Evolutionary conservation across 495 filamentous ascomycete genomes (phyloP).

Genomic region (Penicillium angulare): DNA sequence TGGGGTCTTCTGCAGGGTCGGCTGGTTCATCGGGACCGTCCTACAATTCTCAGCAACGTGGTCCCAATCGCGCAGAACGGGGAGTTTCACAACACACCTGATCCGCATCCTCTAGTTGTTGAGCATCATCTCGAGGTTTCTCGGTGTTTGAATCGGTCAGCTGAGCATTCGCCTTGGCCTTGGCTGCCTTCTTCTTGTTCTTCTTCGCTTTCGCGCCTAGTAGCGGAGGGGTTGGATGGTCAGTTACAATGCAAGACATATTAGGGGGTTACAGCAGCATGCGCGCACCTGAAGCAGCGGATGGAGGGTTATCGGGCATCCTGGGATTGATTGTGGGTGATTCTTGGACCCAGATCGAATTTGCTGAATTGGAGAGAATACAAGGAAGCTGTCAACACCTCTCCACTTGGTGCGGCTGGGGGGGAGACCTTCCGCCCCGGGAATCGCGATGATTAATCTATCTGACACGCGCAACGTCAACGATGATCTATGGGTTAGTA

Average conservation of each 20-base stretch:
- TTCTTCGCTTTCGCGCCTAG: constrained; percentile 62
- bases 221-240: background rate
- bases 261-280: background rate
- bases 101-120: constrained; percentile 6
- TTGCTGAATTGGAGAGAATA: constrained; percentile 7
- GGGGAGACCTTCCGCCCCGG: constrained; percentile 17
- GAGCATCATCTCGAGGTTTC: constrained; percentile 17
- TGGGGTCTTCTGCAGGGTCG: constrained; percentile 7
- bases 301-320: constrained; percentile 32
- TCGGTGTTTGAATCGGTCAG: no score
- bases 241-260: background rate
- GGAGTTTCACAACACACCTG: constrained; percentile 10
- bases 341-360: background rate
- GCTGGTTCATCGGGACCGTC: constrained; percentile 13
- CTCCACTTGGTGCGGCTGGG: constrained; percentile 32
- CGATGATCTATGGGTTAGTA: background rate
- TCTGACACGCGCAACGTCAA: background rate
- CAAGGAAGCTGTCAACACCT: constrained; percentile 40
- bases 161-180: constrained; percentile 27
- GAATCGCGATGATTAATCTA: constrained; percentile 27
- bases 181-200: constrained; percentile 63
- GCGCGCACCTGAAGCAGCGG: constrained; percentile 22
- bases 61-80: background rate
- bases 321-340: constrained; percentile 13
- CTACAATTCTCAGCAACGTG: constrained; percentile 16